Evolutionary conservation across 257 asterid species (phyloP), one percentile per base, ranked within the genome.

Genomic region (Gardenia jasminoides): DNA sequence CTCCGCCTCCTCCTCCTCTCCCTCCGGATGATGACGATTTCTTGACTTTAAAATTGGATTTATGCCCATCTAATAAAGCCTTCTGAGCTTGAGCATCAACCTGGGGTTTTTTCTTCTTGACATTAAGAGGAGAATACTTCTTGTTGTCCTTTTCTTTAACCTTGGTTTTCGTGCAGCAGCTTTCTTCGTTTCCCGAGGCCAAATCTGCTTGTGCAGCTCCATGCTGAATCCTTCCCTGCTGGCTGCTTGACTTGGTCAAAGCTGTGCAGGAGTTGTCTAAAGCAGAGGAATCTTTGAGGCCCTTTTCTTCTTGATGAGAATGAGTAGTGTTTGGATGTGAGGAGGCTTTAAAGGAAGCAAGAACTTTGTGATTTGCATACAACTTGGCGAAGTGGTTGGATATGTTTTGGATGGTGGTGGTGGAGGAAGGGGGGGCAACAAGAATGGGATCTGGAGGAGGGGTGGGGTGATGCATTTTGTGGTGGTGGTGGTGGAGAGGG

Each of bases 341-440:
- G 10, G 82, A 82, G 3, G 83, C 80, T 59, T 86, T 84, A n/a
- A 67, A 65, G 75, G 88, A 66, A 26, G 82, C 78, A 33, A 82
- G 82, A 46, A 78, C 81, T 80, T 88, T 92, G 89, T 94, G 93
- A 77, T 85, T 86, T 6, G 87, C 50, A 74, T 90, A 88, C 77
- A 92, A 88, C 69, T 88, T 90, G 76, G 97, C 87, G 78, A 94
- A 92, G 86, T 91, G 94, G 76, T 76, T 82, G 64, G 98, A 92
- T 43, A 91, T 94, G 92, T 72, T 79, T 28, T 89, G 95, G 81
- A 91, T 82, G 78, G 97, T 85, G 82, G 95, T 36, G 41, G 41
- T 67, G 54, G 95, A 74, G 9, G 84, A 78, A 67, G 28, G 64
- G n/a, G 64, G 77, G 50, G 50, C 50, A 47, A 10, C 68, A 76